These are phyloP conservation scores for Boletus rubescentipes DNA, from an alignment of 768 basidiomycete genomes.

Conservation along the genomic window DNA sequence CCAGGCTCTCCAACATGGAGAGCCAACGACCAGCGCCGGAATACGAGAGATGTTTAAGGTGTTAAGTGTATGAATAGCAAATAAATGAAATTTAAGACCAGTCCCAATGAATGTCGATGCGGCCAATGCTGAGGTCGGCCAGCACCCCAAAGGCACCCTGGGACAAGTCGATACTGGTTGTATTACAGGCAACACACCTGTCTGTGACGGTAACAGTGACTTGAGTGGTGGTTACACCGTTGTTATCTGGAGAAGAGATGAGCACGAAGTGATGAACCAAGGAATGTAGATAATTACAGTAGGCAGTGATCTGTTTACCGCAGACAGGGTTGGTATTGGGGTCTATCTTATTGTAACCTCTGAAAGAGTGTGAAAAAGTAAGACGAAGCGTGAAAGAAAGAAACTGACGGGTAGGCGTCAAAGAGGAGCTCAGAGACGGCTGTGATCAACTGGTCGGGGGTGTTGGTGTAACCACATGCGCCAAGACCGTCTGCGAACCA, in stretches of 20 bases:
- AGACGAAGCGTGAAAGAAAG: neutral
- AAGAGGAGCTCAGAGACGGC: slow-evolving; percentile 37
- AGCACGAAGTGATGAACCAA: neutral
- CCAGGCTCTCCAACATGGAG: slow-evolving; percentile 28
- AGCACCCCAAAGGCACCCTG: slow-evolving; percentile 54
- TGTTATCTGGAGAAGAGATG: slow-evolving; percentile 39
- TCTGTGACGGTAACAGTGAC: slow-evolving; percentile 56
- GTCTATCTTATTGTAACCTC: slow-evolving; percentile 56
- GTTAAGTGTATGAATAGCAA: slow-evolving; percentile 26
- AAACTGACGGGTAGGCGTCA: slow-evolving; percentile 36
- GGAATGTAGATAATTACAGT: slow-evolving; percentile 42
- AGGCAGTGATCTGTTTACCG: slow-evolving; percentile 40
- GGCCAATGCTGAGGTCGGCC: slow-evolving; percentile 46
- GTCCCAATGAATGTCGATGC: slow-evolving; percentile 53
- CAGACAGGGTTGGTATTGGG: slow-evolving; percentile 81
- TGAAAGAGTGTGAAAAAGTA: slow-evolving; percentile 24
- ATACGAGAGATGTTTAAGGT: slow-evolving; percentile 1
- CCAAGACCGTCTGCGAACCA: slow-evolving; percentile 38
- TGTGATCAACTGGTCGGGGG: slow-evolving; percentile 29
- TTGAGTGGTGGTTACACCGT: slow-evolving; percentile 47
- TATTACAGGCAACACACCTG: slow-evolving; percentile 56
- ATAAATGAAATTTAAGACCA: slow-evolving; percentile 36
- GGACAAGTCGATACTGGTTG: slow-evolving; percentile 61
- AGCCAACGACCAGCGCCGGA: slow-evolving; percentile 21
- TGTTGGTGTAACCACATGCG: slow-evolving; percentile 40